Evolutionary conservation across 1,139 yeast species (phyloP).

Genomic region (Suhomyces kunorum): DNA sequence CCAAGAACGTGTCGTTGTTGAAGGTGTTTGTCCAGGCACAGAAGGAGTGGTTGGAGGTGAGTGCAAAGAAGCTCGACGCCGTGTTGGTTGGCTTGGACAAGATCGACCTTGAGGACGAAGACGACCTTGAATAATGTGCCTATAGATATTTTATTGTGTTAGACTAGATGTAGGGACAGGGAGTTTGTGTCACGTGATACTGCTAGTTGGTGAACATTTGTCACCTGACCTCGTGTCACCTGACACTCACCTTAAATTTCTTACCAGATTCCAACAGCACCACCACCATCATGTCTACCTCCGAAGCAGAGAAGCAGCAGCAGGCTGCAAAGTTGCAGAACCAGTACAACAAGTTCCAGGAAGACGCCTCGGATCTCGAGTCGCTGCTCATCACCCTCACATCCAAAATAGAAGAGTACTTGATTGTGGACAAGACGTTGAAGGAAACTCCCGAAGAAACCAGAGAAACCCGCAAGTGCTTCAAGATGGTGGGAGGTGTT

Average conservation of each 20-base stretch:
- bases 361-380: constrained; percentile 56
- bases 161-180: background rate
- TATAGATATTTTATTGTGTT: background rate
- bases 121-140: constrained; percentile 11
- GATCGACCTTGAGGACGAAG: constrained; percentile 38
- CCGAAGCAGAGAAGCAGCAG: constrained; percentile 31
- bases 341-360: constrained; percentile 65
- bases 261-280: background rate
- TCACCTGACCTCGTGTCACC: background rate
- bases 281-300: constrained; percentile 11
- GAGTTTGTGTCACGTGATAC: constrained; percentile 2
- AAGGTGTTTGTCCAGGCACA: constrained; percentile 67
- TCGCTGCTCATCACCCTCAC: constrained; percentile 54
- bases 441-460: constrained; percentile 50
- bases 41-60: constrained; percentile 60
- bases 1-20: constrained; percentile 61
- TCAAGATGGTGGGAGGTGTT: constrained; percentile 93
- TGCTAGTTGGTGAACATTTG: too few species aligned
- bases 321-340: constrained; percentile 54
- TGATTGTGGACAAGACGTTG: constrained; percentile 47
- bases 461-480: constrained; percentile 70
- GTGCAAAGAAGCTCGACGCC: constrained; percentile 36
- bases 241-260: background rate
- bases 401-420: constrained; percentile 45
- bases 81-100: constrained; percentile 36